Base-by-base conservation (phyloP, 331 rosid genomes). In the Prunus yedoensis region DNA sequence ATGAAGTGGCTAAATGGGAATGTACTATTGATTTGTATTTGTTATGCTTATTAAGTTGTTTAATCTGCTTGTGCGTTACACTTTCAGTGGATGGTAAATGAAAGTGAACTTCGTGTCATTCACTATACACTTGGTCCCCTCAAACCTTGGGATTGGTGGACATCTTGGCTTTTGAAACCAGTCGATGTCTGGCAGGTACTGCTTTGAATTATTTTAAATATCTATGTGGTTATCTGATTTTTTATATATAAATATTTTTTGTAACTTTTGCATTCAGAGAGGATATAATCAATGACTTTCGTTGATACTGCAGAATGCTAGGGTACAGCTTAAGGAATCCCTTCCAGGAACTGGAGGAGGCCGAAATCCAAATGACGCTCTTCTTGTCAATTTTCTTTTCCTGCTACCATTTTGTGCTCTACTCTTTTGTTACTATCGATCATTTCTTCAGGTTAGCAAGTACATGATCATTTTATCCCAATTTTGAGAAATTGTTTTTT, bases 131-230 rank as follows among this genome's bases (percentile, higher is more conserved):
- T 95, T 7, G 99, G 99, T 45, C 99, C 99, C 68, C 94, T 95
- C 75, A 95, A 95, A 85, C 99, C 99, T 80, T 95, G 99, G 99
- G 99, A 95, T 82, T 95, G 99, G 99, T 95, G 99, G 99, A 95
- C 99, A 32, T 91, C 99, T 68, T 95, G 99, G 99, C 96, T 95
- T 77, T 80, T 95, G 88, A 95, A 95, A 80, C 99, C 98, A 25
- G 99, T 95, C 56, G 99, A 92, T 91, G 95, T 92, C 78, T 95
- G 99, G 99, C 98, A 92, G 99, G 99, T 95, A 86, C 73, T 25
- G 49, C 53, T 68, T 17, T 46, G 47, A 63, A 32, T 63, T 63
- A 10, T 61, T 60, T 20, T 15, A 21, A 0, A 63, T 71, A 32
- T 54, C 57, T 41, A 3, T 15, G 18, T 27, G 46, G 68, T 78